phyloP scores from a whole-genome alignment of 495 filamentous ascomycete genomes.

The Xylaria cubensis region DNA sequence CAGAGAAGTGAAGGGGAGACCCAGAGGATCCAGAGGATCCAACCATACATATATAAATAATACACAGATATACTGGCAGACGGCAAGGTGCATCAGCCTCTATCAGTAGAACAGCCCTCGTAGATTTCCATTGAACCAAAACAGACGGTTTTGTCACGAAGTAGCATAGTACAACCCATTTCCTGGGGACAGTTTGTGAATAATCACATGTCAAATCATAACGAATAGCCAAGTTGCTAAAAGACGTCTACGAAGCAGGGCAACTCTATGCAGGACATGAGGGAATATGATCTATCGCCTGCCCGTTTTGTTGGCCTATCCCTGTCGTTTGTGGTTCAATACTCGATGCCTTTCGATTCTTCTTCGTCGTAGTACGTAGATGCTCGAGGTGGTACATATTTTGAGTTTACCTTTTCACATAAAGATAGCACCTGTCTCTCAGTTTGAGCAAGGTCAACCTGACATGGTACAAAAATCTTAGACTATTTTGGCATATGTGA shows the following conservation, averaged over 20 bases:
- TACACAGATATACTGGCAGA: neutral
- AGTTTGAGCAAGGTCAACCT: neutral
- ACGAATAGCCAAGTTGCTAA: too few species aligned
- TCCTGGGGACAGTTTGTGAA: too few species aligned
- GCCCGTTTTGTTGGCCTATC: neutral
- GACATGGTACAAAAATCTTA: neutral
- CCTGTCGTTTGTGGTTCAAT: neutral
- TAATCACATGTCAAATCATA: too few species aligned
- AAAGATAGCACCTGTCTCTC: neutral
- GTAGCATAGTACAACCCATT: too few species aligned
- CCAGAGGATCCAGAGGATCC: too few species aligned
- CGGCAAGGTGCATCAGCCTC: too few species aligned
- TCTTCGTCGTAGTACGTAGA: neutral
- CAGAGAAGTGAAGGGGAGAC: too few species aligned
- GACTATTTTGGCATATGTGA: neutral
- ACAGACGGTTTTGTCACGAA: too few species aligned
- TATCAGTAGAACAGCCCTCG: too few species aligned
- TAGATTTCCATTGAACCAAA: too few species aligned
- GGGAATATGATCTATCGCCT: too few species aligned
- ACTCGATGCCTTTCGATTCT: neutral
- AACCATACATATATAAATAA: neutral
- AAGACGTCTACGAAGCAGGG: neutral
- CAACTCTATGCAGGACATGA: neutral
- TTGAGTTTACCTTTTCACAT: neutral
- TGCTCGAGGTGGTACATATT: neutral